phyloP scores from a whole-genome alignment of 139 green algal species.

The Marvania coccoides region DNA sequence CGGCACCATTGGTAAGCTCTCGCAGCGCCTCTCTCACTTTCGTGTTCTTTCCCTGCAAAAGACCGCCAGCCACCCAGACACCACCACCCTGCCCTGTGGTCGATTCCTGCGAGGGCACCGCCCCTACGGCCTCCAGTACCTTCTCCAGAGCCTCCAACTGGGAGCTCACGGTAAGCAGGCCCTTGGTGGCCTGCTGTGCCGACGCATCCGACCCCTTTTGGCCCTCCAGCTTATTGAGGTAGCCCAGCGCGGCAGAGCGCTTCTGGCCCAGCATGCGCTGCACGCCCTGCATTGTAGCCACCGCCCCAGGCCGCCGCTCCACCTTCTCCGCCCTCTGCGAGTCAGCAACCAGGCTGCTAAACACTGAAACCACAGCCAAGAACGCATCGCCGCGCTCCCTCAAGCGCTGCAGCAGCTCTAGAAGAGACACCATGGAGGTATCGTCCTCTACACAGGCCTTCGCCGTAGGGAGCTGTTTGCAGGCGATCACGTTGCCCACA shows the following conservation, averaged over 20 bases:
- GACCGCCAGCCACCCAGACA: background rate
- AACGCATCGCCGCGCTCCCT: conserved; percentile 50
- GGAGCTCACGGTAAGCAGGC: conserved; percentile 39
- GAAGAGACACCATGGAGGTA: background rate
- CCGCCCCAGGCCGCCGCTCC: background rate
- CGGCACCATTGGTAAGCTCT: background rate
- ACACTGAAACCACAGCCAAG: conserved; percentile 28
- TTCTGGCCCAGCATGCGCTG: conserved; percentile 57
- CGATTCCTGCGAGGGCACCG: background rate
- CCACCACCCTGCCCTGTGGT: background rate
- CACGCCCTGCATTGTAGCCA: conserved; percentile 59
- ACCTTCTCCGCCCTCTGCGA: conserved; percentile 22
- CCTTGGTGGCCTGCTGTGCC: conserved; percentile 52
- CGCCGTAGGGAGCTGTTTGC: no score
- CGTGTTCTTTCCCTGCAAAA: conserved; percentile 14
- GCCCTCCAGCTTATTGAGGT: conserved; percentile 67
- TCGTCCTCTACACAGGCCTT: no score
- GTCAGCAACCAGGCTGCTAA: conserved; percentile 31
- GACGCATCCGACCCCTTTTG: conserved; percentile 66
- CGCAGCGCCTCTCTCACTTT: conserved; percentile 8
- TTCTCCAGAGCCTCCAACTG: conserved; percentile 43
- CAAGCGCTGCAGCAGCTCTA: conserved; percentile 11
- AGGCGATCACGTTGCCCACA: background rate
- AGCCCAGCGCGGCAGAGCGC: conserved; percentile 59
- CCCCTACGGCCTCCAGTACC: conserved; percentile 29